Percentiles rank a stretch among this genome's conserved stretches.
Conservation (phyloP, 352 stramenopile genomes). For the Pythium pyrilobum region DNA sequence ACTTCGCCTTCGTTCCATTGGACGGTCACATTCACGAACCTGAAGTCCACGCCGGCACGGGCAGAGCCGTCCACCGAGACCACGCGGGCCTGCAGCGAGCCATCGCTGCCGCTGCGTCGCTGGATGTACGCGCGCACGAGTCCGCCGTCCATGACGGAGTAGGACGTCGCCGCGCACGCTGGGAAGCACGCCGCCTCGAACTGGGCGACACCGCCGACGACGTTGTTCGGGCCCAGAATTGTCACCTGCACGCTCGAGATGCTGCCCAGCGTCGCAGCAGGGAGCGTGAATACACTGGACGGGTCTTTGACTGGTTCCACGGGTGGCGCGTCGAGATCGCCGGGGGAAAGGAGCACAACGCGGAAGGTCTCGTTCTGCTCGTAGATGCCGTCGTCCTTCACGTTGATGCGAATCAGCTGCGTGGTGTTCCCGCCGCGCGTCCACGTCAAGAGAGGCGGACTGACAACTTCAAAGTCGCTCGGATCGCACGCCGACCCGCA, state of each 20-base stretch:
- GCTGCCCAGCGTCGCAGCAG: slow-evolving; percentile 30
- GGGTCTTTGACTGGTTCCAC: slow-evolving; percentile 14
- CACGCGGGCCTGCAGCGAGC: slow-evolving; percentile 33
- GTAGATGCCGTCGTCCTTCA: slow-evolving; percentile 45
- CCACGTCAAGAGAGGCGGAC: slow-evolving; percentile 38
- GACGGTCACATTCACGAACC: slow-evolving; percentile 26
- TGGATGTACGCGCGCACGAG: slow-evolving; percentile 45
- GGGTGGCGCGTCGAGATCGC: slow-evolving; percentile 3
- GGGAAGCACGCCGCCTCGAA: slow-evolving; percentile 71
- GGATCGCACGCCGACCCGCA: slow-evolving; percentile 38
- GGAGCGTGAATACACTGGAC: slow-evolving; percentile 20
- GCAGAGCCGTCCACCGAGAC: slow-evolving; percentile 42
- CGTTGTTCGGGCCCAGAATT: slow-evolving; percentile 61
- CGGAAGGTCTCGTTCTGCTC: slow-evolving; percentile 47
- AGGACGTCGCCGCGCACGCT: slow-evolving; percentile 39
- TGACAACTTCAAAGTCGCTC: slow-evolving; percentile 37
- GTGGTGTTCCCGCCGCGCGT: slow-evolving; percentile 23
- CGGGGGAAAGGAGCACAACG: slow-evolving; percentile 28
- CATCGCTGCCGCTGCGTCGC: slow-evolving; percentile 48
- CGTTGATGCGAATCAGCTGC: slow-evolving; percentile 41
- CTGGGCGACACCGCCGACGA: slow-evolving; percentile 39
- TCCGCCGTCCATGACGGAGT: slow-evolving; percentile 39
- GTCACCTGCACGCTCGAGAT: slow-evolving; percentile 41
- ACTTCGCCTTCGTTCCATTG: slow-evolving; percentile 50
- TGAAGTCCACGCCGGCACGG: slow-evolving; percentile 43